A percentile compares a stretch with the other conserved stretches of the same genome.
Evolutionary conservation across 768 basidiomycete genomes (phyloP).

Genomic region (Boletellus ananiceps): DNA sequence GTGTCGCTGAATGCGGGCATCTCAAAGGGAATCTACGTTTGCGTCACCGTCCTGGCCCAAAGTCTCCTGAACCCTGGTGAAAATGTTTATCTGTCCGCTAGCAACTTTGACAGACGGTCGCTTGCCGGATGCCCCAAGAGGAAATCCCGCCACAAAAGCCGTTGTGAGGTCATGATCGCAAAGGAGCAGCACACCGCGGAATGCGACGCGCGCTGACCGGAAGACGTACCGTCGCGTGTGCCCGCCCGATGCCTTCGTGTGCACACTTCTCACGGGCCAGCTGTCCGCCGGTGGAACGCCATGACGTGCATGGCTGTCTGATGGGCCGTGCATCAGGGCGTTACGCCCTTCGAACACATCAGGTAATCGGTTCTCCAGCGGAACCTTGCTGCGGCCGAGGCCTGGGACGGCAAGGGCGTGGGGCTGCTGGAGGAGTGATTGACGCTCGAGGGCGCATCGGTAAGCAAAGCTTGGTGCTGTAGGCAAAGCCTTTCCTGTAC

Average conservation of each 20-base stretch:
- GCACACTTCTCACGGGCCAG: neutral
- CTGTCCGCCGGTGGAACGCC: neutral
- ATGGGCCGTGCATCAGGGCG: neutral
- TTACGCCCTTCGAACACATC: slow-evolving; percentile 3
- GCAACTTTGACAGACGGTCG: neutral
- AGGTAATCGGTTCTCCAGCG: slow-evolving; percentile 1
- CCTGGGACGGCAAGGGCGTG: neutral
- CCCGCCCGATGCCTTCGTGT: neutral
- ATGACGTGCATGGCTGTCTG: neutral
- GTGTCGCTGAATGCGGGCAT: neutral
- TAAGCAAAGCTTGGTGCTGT: neutral
- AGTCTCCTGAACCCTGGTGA: too few species aligned
- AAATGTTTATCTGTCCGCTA: neutral
- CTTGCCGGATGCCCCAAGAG: neutral
- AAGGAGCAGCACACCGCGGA: slow-evolving; percentile 2
- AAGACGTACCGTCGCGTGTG: neutral
- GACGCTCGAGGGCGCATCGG: neutral
- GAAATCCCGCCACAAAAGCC: neutral
- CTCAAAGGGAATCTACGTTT: neutral
- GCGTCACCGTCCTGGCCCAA: neutral
- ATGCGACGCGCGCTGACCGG: slow-evolving; percentile 2
- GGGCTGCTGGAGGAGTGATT: neutral
- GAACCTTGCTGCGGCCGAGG: neutral
- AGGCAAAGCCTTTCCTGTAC: too few species aligned
- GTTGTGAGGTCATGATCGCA: slow-evolving; percentile 7